phyloP scores from a whole-genome alignment of 768 basidiomycete species.

The Rhodosporidiobolus odoratus region DNA sequence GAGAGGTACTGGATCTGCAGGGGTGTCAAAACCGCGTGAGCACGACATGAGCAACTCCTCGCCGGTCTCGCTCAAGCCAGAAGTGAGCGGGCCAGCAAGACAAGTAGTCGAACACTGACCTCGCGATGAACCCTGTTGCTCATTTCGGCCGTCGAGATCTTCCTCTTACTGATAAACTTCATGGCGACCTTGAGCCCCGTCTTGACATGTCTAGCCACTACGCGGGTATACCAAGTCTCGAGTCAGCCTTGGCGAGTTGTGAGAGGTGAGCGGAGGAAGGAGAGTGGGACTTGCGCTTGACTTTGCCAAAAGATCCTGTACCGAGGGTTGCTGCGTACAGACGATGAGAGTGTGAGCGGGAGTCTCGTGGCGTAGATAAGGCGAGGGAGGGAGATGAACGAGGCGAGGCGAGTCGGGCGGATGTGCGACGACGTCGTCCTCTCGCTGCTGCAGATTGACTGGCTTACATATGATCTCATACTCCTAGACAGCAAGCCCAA shows the following conservation, averaged over 20 bases:
- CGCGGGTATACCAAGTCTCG: not conserved
- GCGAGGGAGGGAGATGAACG: not conserved
- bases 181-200: constrained; percentile 95
- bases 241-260: not conserved
- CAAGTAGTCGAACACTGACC: constrained; percentile 21
- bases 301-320: constrained; percentile 96
- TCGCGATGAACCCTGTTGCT: constrained; percentile 87
- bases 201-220: constrained; percentile 88
- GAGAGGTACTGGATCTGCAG: constrained; percentile 82
- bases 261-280: not conserved
- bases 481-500: not conserved
- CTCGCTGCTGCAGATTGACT: not conserved
- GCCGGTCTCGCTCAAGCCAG: not conserved
- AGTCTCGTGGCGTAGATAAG: not conserved
- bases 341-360: constrained; percentile 27
- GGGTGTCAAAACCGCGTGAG: not conserved
- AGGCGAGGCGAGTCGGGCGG: no score
- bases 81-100: no score
- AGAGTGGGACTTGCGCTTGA: constrained; percentile 73
- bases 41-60: not conserved
- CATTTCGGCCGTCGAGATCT: constrained; percentile 84
- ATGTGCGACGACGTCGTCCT: no score
- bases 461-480: constrained; percentile 35
- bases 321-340: constrained; percentile 62
- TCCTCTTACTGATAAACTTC: constrained; percentile 94